These are phyloP conservation scores for Collybia mongolica DNA, from an alignment of 768 basidiomycete species.

Conservation along the genomic window DNA sequence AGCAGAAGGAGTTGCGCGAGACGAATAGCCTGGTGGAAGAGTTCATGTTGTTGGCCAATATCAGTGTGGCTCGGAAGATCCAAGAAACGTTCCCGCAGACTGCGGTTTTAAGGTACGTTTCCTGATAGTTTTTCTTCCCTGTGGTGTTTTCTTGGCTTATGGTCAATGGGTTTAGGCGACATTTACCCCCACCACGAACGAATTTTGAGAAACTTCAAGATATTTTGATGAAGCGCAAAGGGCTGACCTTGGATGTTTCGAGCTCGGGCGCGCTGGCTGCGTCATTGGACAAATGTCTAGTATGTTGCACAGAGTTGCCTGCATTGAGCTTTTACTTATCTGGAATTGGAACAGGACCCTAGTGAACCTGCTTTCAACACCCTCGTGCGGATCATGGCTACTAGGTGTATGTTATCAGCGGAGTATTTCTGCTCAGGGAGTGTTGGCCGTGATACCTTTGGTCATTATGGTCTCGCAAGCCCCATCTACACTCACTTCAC, in stretches of 20 bases:
- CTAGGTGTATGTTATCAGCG: constrained; percentile 95
- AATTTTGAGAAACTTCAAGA: constrained; percentile 98
- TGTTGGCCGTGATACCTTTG: constrained; percentile 88
- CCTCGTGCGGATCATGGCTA: constrained; percentile 98
- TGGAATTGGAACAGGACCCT: constrained; percentile 55
- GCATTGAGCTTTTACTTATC: not conserved
- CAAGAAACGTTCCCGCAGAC: constrained; percentile 96
- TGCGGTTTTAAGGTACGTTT: constrained; percentile 75
- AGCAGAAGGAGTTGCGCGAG: constrained; percentile 89
- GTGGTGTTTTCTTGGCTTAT: not conserved
- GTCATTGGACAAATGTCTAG: constrained; percentile 85
- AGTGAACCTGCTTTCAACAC: constrained; percentile 92
- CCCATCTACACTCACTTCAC: constrained; percentile 99
- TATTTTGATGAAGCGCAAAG: constrained; percentile 82
- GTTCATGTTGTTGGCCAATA: constrained; percentile 98
- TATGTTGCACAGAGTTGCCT: constrained; percentile 25
- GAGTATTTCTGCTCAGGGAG: constrained; percentile 98
- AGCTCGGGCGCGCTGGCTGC: constrained; percentile 87
- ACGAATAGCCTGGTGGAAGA: constrained; percentile 98
- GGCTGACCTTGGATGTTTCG: constrained; percentile 83
- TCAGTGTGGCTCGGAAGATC: constrained; percentile 88
- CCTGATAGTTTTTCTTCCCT: not conserved
- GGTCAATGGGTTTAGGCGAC: constrained; percentile 52
- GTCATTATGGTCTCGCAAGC: constrained; percentile 97
- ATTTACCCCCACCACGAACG: constrained; percentile 85